These are phyloP conservation scores for Pseudotsuga menziesii DNA, from an alignment of 75 land plant species.

Conservation along the genomic window DNA sequence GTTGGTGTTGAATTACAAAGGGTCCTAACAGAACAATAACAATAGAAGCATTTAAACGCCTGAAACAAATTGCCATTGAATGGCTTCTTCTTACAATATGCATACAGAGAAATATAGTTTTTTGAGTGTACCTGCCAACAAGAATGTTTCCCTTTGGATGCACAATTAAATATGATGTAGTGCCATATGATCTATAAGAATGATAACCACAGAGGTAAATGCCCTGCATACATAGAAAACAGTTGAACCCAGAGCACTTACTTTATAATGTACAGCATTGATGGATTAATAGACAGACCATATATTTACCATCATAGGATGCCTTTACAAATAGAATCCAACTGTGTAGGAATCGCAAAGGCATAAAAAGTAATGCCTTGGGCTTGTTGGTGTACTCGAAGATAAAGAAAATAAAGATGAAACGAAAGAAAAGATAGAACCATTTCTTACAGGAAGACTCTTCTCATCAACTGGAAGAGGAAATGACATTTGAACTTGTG, in stretches of 20 bases:
- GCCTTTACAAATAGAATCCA: not conserved
- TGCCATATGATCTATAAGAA: constrained; percentile 59
- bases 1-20: too few relatives aligned
- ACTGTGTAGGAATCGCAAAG: not conserved
- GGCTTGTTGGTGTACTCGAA: not conserved
- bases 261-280: not conserved
- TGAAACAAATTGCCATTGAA: too few relatives aligned
- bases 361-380: not conserved
- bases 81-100: too few relatives aligned
- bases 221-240: constrained; percentile 37
- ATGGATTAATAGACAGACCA: not conserved
- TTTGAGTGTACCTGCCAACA: constrained; percentile 50
- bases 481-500: constrained; percentile 48
- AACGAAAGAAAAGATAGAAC: not conserved
- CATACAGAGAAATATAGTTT: not conserved
- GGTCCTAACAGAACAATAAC: too few relatives aligned
- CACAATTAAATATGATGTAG: constrained; percentile 62
- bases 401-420: not conserved
- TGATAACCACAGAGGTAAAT: constrained; percentile 79
- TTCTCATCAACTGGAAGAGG: constrained; percentile 60
- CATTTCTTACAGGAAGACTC: constrained; percentile 40
- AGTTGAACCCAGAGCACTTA: not conserved
- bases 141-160: constrained; percentile 82
- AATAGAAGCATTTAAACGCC: too few relatives aligned
- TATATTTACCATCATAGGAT: not conserved